A percentile compares a stretch with the other conserved stretches of the same genome.
phyloP scores from a whole-genome alignment of 2,329 filamentous ascomycete species.

The Fonsecaea pedrosoi region DNA sequence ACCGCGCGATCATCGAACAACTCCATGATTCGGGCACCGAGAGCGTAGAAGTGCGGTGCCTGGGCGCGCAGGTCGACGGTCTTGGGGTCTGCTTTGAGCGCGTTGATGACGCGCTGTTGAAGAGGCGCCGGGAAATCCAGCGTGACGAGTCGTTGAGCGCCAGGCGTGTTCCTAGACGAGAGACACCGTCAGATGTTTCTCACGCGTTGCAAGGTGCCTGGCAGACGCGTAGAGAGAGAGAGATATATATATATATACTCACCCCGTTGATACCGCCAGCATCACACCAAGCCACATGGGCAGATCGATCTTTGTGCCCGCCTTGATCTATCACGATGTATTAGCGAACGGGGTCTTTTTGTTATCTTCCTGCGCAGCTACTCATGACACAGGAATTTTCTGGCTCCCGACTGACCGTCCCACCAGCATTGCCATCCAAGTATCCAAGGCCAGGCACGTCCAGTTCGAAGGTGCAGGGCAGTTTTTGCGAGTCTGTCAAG shows the following conservation, averaged over 20 bases:
- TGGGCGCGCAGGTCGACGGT: conserved; percentile 83
- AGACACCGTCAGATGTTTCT: conserved; percentile 1
- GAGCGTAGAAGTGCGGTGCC: conserved; percentile 84
- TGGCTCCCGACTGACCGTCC: conserved; percentile 53
- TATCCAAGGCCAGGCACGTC: conserved; percentile 86
- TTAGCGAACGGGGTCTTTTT: not conserved
- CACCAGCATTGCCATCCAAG: conserved; percentile 79
- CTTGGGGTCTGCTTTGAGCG: conserved; percentile 86
- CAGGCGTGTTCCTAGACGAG: conserved; percentile 31
- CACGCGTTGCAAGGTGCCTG: too few relatives aligned
- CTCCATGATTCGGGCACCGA: conserved; percentile 85
- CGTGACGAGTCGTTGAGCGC: conserved; percentile 67
- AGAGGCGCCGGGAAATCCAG: conserved; percentile 82
- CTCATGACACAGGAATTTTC: not conserved
- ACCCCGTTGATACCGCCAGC: conserved; percentile 72
- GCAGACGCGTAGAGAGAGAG: too few relatives aligned
- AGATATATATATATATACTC: conserved; percentile 31
- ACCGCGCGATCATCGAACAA: conserved; percentile 89
- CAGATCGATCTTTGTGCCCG: conserved; percentile 78
- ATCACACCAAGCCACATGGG: conserved; percentile 96
- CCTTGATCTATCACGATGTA: conserved; percentile 66
- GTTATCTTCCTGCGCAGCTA: not conserved
- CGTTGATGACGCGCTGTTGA: conserved; percentile 80
- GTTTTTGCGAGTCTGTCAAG: conserved; percentile 73
- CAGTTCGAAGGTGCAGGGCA: conserved; percentile 93